Base-by-base conservation (phyloP, 768 basidiomycete species). In the Galerina marginata region DNA sequence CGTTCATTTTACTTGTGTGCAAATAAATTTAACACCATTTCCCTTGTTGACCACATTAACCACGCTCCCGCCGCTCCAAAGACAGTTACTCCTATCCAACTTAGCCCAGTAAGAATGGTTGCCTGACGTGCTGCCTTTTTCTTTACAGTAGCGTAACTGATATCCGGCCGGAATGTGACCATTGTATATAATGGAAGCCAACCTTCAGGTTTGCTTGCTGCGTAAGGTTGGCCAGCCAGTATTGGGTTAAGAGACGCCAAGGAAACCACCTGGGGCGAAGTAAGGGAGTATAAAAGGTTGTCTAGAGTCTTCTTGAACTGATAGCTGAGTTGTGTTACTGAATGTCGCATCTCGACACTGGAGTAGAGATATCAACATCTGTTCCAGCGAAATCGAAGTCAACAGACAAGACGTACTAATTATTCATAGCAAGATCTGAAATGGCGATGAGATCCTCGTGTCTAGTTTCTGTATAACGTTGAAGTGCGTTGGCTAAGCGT, bases 111-210 rank as follows among this genome's bases (percentile, higher is more conserved):
- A 62, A 98, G 77, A 54, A 92, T 80, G 33, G 71, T 73, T n/a
- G 83, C 78, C 77, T 99, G 96, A 71, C 81, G 77, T 61, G 75
- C 79, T 58, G 90, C 90, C 74, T 87, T 88, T 70, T 79, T 81
- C 71, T 85, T 84, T 20, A 90, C 96, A 51, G 86, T 87, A 57
- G 88, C 87, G 71, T 99, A 99, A 72, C 89, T 90, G 68, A 99
- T 86, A 75, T 99, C 96, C 52, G 95, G 93, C 43, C 96, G 86
- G 79, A 99, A 99, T 45, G 96, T 98, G 65, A 97, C 90, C 96
- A 99, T 97, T 37, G 93, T 93, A 75, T 99, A 99, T 51, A 96
- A 81, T 58, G 94, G 92, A 53, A 95, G 83, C 96, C 96, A 98
- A 39, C 93, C 95, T 64, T 73, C 71, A 45, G 89, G 89, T 61